Conservation (phyloP, 345 rosid species). For the Salix suchowensis region DNA sequence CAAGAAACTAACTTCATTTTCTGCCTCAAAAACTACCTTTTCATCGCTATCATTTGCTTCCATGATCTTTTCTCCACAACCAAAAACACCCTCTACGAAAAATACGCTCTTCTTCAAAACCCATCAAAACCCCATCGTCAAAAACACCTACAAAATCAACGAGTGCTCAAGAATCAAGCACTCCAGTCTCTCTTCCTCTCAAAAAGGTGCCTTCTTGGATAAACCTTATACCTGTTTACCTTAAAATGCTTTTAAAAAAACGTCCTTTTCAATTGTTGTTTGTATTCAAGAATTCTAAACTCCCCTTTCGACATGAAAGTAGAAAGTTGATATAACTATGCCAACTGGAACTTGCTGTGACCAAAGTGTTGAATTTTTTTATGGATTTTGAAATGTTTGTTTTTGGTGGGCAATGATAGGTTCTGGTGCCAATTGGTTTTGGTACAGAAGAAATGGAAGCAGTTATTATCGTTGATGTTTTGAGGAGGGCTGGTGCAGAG, state of each 20-base stretch:
- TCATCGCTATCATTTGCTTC: constrained; percentile 20
- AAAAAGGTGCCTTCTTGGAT: constrained; percentile 49
- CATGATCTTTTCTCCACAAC: constrained; percentile 21
- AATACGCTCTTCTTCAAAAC: constrained; percentile 17
- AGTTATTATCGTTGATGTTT: constrained; percentile 64
- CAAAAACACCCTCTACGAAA: constrained; percentile 10
- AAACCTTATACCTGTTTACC: neutral
- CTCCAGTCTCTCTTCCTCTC: constrained; percentile 19
- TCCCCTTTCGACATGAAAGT: neutral
- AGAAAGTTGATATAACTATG: no score
- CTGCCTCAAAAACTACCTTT: constrained; percentile 16
- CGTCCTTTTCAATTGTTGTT: neutral
- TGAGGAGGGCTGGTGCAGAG: constrained; percentile 88
- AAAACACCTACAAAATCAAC: constrained; percentile 15
- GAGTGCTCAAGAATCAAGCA: neutral
- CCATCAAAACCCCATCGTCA: constrained; percentile 19
- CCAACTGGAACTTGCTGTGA: no score
- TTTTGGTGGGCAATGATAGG: constrained; percentile 39
- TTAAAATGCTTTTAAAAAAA: neutral
- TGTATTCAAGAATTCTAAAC: neutral
- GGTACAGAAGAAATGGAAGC: constrained; percentile 97
- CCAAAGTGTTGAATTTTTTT: neutral
- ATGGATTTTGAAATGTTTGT: neutral
- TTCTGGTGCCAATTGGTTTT: constrained; percentile 76
- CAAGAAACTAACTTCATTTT: constrained; percentile 10